A percentile compares a stretch with the other conserved stretches of the same genome.
phyloP scores from a whole-genome alignment of 257 asterid genomes.

The Solanum lycopersicoides region DNA sequence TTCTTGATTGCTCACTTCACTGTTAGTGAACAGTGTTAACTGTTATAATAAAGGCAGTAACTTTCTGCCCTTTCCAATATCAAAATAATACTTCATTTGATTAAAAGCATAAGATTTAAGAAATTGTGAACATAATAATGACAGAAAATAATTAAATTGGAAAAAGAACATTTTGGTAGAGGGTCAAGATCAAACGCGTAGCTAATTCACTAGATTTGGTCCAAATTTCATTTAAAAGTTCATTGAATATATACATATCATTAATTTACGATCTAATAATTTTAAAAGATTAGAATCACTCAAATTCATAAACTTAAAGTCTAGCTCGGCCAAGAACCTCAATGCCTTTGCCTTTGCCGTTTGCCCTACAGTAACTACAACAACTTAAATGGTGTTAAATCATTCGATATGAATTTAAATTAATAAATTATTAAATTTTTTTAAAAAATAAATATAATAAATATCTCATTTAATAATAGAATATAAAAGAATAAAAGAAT shows the following conservation, averaged over 20 bases:
- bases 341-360: not conserved
- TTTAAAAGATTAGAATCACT: not conserved
- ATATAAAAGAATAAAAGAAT: not conserved
- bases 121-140: not conserved
- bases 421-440: not conserved
- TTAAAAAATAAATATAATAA: not conserved
- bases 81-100: not conserved
- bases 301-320: not conserved
- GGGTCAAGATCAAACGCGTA: not conserved
- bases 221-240: not conserved
- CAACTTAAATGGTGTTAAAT: not conserved
- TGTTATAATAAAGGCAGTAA: not conserved
- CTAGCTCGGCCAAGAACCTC: not conserved
- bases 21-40: not conserved
- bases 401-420: not conserved
- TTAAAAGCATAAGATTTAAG: not conserved
- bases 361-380: not conserved
- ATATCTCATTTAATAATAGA: not conserved
- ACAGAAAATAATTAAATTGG: not conserved
- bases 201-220: not conserved
- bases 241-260: not conserved
- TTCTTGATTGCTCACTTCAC: not conserved
- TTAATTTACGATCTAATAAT: not conserved
- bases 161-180: not conserved
- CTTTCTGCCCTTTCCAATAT: not conserved